Base-by-base conservation (phyloP, 2,329 filamentous ascomycete genomes). In the Cytospora paraplurivora region DNA sequence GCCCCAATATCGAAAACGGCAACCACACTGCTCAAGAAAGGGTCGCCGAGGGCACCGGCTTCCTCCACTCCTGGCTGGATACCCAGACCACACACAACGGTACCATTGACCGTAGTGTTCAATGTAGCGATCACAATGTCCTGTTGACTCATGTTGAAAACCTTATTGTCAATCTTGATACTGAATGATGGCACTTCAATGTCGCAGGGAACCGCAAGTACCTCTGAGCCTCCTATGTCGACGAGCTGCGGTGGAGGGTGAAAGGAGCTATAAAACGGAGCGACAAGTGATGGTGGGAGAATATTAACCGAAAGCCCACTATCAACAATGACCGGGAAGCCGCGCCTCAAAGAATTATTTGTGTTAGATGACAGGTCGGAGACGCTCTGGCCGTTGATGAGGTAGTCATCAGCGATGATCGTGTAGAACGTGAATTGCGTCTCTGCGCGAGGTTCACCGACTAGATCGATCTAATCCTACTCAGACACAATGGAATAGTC, bases 1-100 rank as follows among this genome's bases (percentile, higher is more conserved):
- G 68, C 65, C 0, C 69, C 71, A 0, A 74, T 67, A 41, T 74
- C 73, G 47, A 75, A 74, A 0, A 75, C 73, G 6, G 72, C 71
- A 10, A 74, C 68, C 0, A 75, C 67, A 47, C 70, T 72, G 8
- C 69, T 69, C 59, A 75, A 52, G 35, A 72, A 73, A 0, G 70
- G 68, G 5, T 72, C 69, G 0, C 72, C 73, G 33, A 75, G 64
- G 3, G 51, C 54, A 1, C 62, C 64, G 0, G 55, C 54, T 35
- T 37, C 32, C 21, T 64, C 58, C 2, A 71, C 62, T 33, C 70
- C 69, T 1, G 71, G 71, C 1, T 67, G 69, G 1, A 73, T 63
- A 2, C 73, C 73, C 6, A 74, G 61, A 1, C 68, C 68, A 56
- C 73, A 74, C 38, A 68, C 66, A 7, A 53, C 7, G 32, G 68